Conservation (phyloP, 768 basidiomycete species). For the Dioszegia hungarica region DNA sequence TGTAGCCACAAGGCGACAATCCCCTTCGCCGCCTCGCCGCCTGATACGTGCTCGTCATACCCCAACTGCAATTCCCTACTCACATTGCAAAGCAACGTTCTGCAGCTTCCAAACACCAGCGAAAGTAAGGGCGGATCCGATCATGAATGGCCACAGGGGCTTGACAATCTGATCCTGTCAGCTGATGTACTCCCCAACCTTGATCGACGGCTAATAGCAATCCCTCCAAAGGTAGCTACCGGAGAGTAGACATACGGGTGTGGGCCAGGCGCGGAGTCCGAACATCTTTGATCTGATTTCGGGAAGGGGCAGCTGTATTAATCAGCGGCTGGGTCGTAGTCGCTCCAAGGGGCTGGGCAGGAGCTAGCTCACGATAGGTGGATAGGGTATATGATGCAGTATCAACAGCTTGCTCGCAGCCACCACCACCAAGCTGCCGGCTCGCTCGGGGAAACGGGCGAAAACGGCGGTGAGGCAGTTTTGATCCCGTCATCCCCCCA, state of each 20-base stretch:
- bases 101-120: conserved; percentile 41
- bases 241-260: conserved; percentile 34
- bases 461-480: neutral
- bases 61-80: conserved; percentile 18
- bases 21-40: neutral
- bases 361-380: neutral
- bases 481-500: neutral
- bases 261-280: conserved; percentile 49
- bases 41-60: neutral
- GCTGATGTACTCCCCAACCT: too few relatives aligned
- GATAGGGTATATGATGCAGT: neutral
- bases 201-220: too few relatives aligned
- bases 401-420: too few relatives aligned
- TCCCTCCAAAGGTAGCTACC: too few relatives aligned
- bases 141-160: conserved; percentile 46
- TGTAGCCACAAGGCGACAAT: too few relatives aligned
- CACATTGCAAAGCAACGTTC: conserved; percentile 37
- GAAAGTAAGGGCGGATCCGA: conserved; percentile 34
- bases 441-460: neutral
- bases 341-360: neutral
- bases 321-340: neutral
- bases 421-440: too few relatives aligned
- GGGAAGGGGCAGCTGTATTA: neutral
- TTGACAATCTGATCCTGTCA: conserved; percentile 37
- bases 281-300: conserved; percentile 31